A percentile compares a stretch with the other conserved stretches of the same genome.
These are phyloP conservation scores for Acanthamoeba healyi DNA, from an alignment of 208 protist genomes.

Conservation along the genomic window DNA sequence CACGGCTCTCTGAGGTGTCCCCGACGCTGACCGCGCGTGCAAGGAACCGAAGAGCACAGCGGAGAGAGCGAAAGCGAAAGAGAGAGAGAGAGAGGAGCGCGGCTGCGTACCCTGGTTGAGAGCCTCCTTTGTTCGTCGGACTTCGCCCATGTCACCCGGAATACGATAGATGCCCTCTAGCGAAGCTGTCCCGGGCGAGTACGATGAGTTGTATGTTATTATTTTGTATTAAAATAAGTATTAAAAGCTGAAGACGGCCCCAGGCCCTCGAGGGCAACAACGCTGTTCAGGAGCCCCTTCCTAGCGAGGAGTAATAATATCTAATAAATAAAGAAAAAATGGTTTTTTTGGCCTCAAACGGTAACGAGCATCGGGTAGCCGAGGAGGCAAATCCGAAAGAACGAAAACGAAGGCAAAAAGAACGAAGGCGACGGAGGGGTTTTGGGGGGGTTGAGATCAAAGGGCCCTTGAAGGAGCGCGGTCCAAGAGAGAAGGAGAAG, in stretches of 20 bases:
- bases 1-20: too few species aligned
- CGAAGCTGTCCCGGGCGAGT: too few species aligned
- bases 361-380: conserved; percentile 4
- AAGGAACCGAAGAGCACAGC: not conserved
- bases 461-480: not conserved
- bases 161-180: conserved; percentile 60
- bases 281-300: too few species aligned
- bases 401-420: not conserved
- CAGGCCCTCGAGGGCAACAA: too few species aligned
- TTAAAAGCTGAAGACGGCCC: too few species aligned
- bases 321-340: too few species aligned
- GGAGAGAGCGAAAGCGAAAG: not conserved
- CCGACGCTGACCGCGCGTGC: not conserved
- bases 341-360: not conserved
- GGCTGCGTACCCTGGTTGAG: conserved; percentile 39
- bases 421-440: not conserved
- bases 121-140: conserved; percentile 60
- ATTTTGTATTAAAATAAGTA: not conserved
- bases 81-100: not conserved
- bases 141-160: conserved; percentile 66
- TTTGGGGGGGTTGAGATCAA: not conserved
- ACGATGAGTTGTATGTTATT: too few species aligned
- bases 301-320: too few species aligned
- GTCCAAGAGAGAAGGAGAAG: not conserved
- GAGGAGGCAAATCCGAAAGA: not conserved